These are phyloP conservation scores for Pseudogymnoascus verrucosus DNA, from an alignment of 2,329 filamentous ascomycete species.

Conservation along the genomic window DNA sequence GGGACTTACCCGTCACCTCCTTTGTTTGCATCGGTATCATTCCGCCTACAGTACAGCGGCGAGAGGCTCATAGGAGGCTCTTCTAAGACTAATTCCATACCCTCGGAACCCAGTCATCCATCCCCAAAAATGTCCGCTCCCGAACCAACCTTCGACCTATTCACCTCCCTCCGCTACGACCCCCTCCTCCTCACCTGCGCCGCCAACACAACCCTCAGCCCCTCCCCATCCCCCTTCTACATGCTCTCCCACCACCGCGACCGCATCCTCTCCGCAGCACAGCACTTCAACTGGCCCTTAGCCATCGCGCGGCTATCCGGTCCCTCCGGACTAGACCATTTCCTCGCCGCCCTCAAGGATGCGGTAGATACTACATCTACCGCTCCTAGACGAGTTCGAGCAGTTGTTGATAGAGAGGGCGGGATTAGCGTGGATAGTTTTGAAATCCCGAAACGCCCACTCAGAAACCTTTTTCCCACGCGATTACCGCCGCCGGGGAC, in stretches of 20 bases:
- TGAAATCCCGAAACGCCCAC: conserved; percentile 31
- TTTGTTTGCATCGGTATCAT: neutral
- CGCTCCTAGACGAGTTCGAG: conserved; percentile 42
- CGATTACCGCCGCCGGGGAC: conserved; percentile 41
- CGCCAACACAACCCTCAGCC: conserved; percentile 22
- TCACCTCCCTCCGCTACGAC: conserved; percentile 68
- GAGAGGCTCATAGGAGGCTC: neutral
- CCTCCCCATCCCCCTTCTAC: conserved; percentile 55
- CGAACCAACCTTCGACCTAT: conserved; percentile 46
- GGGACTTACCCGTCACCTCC: neutral
- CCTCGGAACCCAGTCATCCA: neutral
- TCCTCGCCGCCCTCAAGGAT: conserved; percentile 34
- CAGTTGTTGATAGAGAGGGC: conserved; percentile 46
- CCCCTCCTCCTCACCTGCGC: conserved; percentile 38
- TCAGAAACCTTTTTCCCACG: conserved; percentile 50
- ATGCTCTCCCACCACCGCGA: conserved; percentile 73
- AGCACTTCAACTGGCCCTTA: conserved; percentile 45
- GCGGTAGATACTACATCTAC: conserved; percentile 22
- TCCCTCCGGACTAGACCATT: conserved; percentile 34
- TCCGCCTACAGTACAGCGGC: neutral
- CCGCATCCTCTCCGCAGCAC: conserved; percentile 60
- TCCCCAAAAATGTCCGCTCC: neutral
- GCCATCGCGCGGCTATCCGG: conserved; percentile 40
- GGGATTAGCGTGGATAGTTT: conserved; percentile 35
- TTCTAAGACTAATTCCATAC: neutral